Evolutionary conservation across 441 rosid species (phyloP).

Genomic region (Gossypium trilobum): DNA sequence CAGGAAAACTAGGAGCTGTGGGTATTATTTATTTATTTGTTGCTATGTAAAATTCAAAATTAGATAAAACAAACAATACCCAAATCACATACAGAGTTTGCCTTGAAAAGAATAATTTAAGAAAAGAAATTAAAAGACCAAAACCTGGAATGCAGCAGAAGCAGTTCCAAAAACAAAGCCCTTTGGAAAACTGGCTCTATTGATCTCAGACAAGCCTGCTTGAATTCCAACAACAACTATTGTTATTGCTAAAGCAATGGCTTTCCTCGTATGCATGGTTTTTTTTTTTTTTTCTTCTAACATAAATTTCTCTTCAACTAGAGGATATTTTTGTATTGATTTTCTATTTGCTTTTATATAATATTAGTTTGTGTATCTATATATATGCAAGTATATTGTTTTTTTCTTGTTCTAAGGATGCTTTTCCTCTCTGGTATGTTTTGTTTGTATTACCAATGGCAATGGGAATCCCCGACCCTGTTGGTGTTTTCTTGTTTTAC

Average conservation of each 20-base stretch:
- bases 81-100: neutral
- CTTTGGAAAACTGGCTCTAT: constrained; percentile 60
- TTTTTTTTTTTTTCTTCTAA: neutral
- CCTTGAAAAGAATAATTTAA: neutral
- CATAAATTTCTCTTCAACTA: neutral
- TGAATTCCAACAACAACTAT: constrained; percentile 10
- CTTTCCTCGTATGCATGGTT: constrained; percentile 14
- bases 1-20: neutral
- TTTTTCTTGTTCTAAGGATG: neutral
- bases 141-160: constrained; percentile 85
- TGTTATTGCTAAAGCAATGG: constrained; percentile 15
- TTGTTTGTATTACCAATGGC: too few relatives aligned
- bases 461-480: too few relatives aligned
- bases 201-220: constrained; percentile 35
- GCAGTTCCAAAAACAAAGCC: constrained; percentile 92
- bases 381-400: neutral
- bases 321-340: neutral
- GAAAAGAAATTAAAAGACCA: neutral
- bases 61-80: neutral
- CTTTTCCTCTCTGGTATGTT: neutral
- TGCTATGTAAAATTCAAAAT: neutral
- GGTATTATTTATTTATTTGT: neutral
- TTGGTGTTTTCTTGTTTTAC: too few relatives aligned
- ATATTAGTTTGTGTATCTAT: neutral
- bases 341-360: neutral